These are phyloP conservation scores for Pulveroboletus sp. DNA, from an alignment of 768 basidiomycete genomes.

Conservation along the genomic window DNA sequence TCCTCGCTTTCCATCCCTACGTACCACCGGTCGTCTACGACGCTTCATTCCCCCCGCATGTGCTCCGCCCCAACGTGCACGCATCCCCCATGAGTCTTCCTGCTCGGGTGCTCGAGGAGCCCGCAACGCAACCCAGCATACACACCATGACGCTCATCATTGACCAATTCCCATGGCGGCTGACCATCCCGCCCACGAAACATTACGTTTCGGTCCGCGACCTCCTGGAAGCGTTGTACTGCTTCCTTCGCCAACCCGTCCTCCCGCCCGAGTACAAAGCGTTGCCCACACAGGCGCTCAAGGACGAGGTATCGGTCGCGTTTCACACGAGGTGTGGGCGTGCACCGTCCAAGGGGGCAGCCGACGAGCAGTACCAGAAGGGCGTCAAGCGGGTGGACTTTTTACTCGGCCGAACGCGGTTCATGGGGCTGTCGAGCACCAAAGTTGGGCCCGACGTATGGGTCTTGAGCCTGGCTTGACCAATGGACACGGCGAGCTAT, in stretches of 20 bases:
- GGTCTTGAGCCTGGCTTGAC: conserved; percentile 27
- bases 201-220: conserved; percentile 41
- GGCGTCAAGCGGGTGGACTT: conserved; percentile 56
- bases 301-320: conserved; percentile 37
- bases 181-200: conserved; percentile 27
- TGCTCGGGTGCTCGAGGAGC: conserved; percentile 18
- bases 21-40: conserved; percentile 21
- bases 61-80: conserved; percentile 20
- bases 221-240: conserved; percentile 44
- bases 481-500: conserved; percentile 6
- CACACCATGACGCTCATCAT: conserved; percentile 29
- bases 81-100: conserved; percentile 26
- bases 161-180: conserved; percentile 31
- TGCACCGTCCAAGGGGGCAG: conserved; percentile 26
- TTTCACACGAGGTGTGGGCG: conserved; percentile 39
- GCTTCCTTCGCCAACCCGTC: conserved; percentile 38
- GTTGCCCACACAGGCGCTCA: conserved; percentile 30
- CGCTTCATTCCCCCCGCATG: conserved; percentile 15
- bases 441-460: conserved; percentile 35
- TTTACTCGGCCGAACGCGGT: conserved; percentile 37
- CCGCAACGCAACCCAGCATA: conserved; percentile 30
- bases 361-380: conserved; percentile 39
- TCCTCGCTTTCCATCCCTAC: conserved; percentile 28
- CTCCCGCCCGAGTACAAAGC: conserved; percentile 37
- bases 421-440: conserved; percentile 44